A percentile compares a stretch with the other conserved stretches of the same genome.
Evolutionary conservation across 306 rosid genomes (phyloP).

Genomic region (Sesbania bispinosa): DNA sequence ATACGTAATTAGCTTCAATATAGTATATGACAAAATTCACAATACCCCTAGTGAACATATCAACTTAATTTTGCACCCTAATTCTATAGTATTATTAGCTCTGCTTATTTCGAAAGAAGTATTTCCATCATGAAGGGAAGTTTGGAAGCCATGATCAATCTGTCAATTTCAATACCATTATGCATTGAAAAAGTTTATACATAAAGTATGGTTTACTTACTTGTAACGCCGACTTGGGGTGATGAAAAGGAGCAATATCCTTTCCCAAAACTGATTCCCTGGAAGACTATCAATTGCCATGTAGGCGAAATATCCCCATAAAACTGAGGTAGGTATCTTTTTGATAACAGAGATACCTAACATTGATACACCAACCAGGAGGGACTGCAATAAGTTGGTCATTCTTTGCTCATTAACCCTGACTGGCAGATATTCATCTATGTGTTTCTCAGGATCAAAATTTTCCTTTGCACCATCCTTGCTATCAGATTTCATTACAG

Average conservation of each 20-base stretch:
- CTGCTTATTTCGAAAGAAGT: neutral
- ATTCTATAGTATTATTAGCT: neutral
- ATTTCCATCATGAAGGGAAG: too few relatives aligned
- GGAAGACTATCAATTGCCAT: constrained; percentile 98
- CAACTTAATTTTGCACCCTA: neutral
- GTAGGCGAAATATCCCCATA: constrained; percentile 92
- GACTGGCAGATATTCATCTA: constrained; percentile 70
- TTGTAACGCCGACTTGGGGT: constrained; percentile 69
- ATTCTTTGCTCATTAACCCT: constrained; percentile 90
- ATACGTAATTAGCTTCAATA: neutral
- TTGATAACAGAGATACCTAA: constrained; percentile 59
- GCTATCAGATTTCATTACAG: constrained; percentile 51
- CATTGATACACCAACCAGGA: constrained; percentile 60
- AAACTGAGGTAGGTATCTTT: constrained; percentile 85
- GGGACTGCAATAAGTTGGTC: constrained; percentile 75
- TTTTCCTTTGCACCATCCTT: constrained; percentile 30
- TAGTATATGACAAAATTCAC: neutral
- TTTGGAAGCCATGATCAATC: neutral
- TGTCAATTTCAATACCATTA: neutral
- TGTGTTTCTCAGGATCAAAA: constrained; percentile 74
- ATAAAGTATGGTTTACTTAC: constrained; percentile 48
- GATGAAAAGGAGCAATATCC: constrained; percentile 74
- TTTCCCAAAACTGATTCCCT: constrained; percentile 94
- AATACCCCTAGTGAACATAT: neutral
- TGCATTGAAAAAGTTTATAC: neutral